phyloP scores from a whole-genome alignment of 345 rosid genomes.

The Syzygium aromaticum region DNA sequence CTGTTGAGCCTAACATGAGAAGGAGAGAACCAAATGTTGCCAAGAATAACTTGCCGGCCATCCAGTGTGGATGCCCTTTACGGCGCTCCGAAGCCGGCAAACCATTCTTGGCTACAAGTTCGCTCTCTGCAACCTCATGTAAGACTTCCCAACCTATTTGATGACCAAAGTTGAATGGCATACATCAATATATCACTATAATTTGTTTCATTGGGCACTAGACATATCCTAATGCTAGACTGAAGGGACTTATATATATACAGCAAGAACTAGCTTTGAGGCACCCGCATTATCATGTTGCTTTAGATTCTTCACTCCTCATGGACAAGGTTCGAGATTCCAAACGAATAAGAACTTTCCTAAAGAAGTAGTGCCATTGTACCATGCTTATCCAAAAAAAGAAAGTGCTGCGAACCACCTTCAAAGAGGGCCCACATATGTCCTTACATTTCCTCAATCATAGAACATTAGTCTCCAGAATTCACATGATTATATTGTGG shows the following conservation, averaged over 20 bases:
- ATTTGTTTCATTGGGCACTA: neutral
- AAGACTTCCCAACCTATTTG: neutral
- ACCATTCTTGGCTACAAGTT: neutral
- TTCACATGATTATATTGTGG: neutral
- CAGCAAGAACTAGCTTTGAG: neutral
- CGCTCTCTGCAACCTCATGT: neutral
- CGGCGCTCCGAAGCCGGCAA: neutral
- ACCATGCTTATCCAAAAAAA: neutral
- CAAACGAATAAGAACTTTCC: neutral
- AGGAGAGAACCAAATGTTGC: neutral
- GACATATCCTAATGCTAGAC: neutral
- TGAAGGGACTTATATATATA: neutral
- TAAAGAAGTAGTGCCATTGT: neutral
- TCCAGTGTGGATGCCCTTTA: neutral
- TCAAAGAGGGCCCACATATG: neutral
- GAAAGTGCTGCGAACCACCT: neutral
- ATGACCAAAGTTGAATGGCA: neutral
- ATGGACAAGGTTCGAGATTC: neutral
- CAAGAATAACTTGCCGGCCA: neutral
- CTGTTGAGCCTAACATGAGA: neutral
- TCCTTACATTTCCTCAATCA: neutral
- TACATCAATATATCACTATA: neutral
- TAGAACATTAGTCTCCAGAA: neutral
- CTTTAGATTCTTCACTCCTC: neutral
- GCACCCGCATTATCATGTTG: neutral